These are phyloP conservation scores for Thalassiosira hispida DNA, from an alignment of 352 stramenopile species.

Conservation along the genomic window DNA sequence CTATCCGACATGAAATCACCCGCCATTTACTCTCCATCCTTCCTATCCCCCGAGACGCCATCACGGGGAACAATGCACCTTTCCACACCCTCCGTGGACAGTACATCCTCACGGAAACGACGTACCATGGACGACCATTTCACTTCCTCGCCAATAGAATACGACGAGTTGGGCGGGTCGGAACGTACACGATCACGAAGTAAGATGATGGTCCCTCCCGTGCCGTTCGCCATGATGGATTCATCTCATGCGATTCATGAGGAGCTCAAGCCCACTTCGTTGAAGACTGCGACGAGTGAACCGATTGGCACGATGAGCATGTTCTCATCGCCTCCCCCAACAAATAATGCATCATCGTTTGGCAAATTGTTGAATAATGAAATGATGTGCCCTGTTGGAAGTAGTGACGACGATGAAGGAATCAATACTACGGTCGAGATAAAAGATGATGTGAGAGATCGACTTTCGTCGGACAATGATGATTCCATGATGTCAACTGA, in stretches of 20 bases:
- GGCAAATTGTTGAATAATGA: not conserved
- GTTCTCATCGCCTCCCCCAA: not conserved
- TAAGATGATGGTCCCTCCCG: not conserved
- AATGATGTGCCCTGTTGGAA: not conserved
- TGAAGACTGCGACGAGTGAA: not conserved
- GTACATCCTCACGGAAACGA: conserved; percentile 9
- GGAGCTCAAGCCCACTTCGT: no score
- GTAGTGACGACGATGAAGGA: not conserved
- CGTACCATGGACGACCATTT: not conserved
- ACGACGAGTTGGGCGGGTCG: not conserved
- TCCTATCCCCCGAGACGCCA: not conserved
- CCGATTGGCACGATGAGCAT: not conserved
- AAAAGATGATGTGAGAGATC: conserved; percentile 14
- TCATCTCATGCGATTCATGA: no score
- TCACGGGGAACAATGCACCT: not conserved
- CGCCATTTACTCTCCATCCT: not conserved
- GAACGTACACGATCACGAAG: no score
- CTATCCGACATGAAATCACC: not conserved
- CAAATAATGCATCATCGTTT: conserved; percentile 5
- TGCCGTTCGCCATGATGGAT: not conserved
- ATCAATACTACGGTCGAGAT: not conserved
- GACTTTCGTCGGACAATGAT: conserved; percentile 8
- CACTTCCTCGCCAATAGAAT: not conserved
- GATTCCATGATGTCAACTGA: conserved; percentile 22
- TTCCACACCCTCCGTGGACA: conserved; percentile 6